Base-by-base conservation (phyloP, 345 rosid species). In the Eucalyptus tenuipes region DNA sequence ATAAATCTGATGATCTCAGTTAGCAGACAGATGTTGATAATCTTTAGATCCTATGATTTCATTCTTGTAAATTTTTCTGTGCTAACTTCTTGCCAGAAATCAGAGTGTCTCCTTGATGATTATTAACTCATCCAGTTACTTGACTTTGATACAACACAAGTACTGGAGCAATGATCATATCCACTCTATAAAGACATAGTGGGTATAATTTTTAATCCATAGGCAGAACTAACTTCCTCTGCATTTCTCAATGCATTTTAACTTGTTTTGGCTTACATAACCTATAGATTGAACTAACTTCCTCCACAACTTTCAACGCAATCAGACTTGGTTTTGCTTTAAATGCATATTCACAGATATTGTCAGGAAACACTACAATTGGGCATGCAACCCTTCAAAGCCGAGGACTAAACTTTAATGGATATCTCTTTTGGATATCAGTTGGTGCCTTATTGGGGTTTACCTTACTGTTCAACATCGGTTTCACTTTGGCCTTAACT, bases 331-430 rank as follows among this genome's bases (percentile, higher is more conserved):
- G 14, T 29, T 80, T 44, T 87, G 29, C 44, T 53, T 42, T 49
- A 96, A 85, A 48, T 5, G 13, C 61, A 85, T 48, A n/a, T 85
- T 85, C 59, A 40, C 47, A 89, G 98, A 89, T 90, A 89, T 86
- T 82, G 87, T 88, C 93, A 17, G 87, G 89, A 2, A 90, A 93
- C 91, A 82, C 90, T 71, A 95, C 99, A 85, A 75, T 95, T 57
- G 99, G 97, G 48, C 80, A 91, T 53, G 91, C 91, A 85, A 91
- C 90, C 45, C 94, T 96, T 16, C 93, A 92, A 89, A 94, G 90
- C 88, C 95, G 96, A n/a, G 97, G 97, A 88, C 88, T 97, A 18
- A 91, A 96, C 93, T 95, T 90, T 31, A 90, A 91, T 7, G 93
- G 89, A 87, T 87, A 92, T 89, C 80, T 92, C 88, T 96, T 91